Percentiles rank a stretch among this genome's conserved stretches.
Conservation (phyloP, 2,329 filamentous ascomycete species). For the Aspergillus ibericus region DNA sequence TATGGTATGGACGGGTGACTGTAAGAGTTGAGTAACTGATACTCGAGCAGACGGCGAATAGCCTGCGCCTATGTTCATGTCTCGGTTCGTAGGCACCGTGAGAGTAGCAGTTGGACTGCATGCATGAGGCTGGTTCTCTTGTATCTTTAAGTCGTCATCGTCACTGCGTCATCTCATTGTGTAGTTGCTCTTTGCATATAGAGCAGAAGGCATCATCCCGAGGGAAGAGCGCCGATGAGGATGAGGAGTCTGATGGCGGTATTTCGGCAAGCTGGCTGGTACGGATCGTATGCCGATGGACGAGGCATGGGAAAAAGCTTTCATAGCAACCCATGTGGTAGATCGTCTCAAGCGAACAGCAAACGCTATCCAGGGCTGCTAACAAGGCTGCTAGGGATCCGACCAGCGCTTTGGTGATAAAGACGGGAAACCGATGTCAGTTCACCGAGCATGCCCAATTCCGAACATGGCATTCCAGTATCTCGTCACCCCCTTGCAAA, state of each 20-base stretch:
- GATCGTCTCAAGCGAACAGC: too few relatives aligned
- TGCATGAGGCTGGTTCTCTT: background rate
- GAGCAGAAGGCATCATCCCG: too few relatives aligned
- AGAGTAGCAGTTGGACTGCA: too few relatives aligned
- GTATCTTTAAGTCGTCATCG: background rate
- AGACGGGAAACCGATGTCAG: background rate
- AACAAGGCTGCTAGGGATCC: background rate
- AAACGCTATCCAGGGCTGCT: too few relatives aligned
- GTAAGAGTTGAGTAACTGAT: background rate
- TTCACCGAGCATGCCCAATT: background rate
- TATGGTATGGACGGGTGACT: background rate
- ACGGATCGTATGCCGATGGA: too few relatives aligned
- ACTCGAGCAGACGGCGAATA: background rate
- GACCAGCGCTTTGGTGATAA: background rate
- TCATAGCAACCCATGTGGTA: background rate
- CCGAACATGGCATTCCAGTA: constrained; percentile 40
- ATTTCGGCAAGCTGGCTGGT: too few relatives aligned
- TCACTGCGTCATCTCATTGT: background rate
- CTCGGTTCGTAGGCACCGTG: too few relatives aligned
- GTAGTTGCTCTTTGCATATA: background rate
- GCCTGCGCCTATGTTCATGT: background rate
- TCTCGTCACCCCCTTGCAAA: constrained; percentile 34
- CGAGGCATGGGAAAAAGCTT: too few relatives aligned
- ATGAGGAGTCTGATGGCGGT: too few relatives aligned
- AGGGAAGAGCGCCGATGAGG: too few relatives aligned